These are phyloP conservation scores for Cutaneotrichosporon dermatis DNA, from an alignment of 1,284 basidiomycete species.

Conservation along the genomic window DNA sequence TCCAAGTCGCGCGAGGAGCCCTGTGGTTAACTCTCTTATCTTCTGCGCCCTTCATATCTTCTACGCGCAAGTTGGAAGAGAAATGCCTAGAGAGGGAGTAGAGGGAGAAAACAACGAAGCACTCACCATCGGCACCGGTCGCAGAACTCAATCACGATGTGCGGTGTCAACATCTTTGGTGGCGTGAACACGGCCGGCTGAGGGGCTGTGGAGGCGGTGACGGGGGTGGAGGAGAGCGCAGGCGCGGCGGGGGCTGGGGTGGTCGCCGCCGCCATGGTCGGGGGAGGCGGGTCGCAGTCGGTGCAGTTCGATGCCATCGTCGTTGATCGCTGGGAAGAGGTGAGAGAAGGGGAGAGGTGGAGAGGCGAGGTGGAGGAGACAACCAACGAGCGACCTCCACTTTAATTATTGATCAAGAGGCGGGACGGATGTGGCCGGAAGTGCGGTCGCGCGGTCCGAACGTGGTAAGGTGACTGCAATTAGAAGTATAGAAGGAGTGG, in stretches of 20 bases:
- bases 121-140: constrained; percentile 63
- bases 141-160: constrained; percentile 71
- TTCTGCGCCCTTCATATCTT: too few species aligned
- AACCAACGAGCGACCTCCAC: too few species aligned
- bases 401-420: too few species aligned
- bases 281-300: background rate
- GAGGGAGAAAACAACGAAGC: too few species aligned
- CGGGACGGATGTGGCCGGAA: too few species aligned
- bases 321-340: background rate
- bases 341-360: too few species aligned
- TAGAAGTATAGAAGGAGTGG: too few species aligned
- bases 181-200: constrained; percentile 53
- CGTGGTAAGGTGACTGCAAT: too few species aligned
- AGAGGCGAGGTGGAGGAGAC: too few species aligned
- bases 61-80: too few species aligned
- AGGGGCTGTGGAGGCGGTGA: background rate
- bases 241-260: too few species aligned
- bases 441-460: too few species aligned
- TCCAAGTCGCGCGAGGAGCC: constrained; percentile 69
- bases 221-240: background rate
- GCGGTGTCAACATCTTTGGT: constrained; percentile 55
- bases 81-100: background rate
- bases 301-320: background rate
- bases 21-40: constrained; percentile 50
- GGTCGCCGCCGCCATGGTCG: background rate